These are phyloP conservation scores for Dictyostelium intermedium DNA, from an alignment of 78 protist genomes.

Conservation along the genomic window DNA sequence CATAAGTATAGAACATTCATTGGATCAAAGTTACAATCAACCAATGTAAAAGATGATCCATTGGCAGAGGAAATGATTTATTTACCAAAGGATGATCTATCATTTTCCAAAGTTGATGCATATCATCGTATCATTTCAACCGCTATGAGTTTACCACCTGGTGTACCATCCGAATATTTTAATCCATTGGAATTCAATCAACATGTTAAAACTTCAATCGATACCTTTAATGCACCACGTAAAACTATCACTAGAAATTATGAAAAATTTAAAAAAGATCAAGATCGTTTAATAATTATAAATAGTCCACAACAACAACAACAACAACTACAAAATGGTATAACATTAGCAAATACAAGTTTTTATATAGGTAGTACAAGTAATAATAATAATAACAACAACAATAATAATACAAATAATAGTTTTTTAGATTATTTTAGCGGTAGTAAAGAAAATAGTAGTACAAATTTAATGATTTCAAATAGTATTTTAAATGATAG, in stretches of 20 bases:
- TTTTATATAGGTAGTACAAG: neutral
- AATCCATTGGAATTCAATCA: neutral
- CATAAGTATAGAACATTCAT: conserved; percentile 42
- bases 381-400: neutral
- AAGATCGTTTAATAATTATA: conserved; percentile 16
- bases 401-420: neutral
- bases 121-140: conserved; percentile 10
- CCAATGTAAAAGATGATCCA: conserved; percentile 25
- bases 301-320: neutral
- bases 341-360: neutral
- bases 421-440: neutral
- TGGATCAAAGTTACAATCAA: neutral
- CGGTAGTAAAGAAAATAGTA: neutral
- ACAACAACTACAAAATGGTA: neutral
- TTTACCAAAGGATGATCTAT: conserved; percentile 53
- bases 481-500: conserved; percentile 10
- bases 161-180: neutral
- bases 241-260: conserved; percentile 21
- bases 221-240: conserved; percentile 41
- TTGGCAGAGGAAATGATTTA: neutral
- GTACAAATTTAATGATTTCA: neutral
- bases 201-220: conserved; percentile 33
- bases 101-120: neutral
- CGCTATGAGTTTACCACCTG: neutral
- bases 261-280: conserved; percentile 22